Evolutionary conservation across 164 flowering plant species (phyloP), one percentile per base, ranked within the genome.

Genomic region (Vitis labrusca): DNA sequence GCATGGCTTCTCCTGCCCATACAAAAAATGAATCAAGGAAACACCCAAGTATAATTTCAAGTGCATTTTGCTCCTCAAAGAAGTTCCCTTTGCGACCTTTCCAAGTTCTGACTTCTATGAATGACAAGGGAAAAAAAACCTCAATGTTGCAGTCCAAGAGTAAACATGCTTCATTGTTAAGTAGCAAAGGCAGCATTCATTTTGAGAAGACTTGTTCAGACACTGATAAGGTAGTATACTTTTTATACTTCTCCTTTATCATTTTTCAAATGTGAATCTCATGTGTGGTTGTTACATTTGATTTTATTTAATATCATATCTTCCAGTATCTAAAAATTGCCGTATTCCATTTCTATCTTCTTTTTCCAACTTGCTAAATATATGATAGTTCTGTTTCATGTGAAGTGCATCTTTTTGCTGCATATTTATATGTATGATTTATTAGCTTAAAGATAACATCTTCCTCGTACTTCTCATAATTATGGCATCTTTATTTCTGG

Each of bases 31-130:
- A 77, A 74, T 66, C 71, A 49, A 85, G 84, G 66, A 91, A 85
- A 73, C 98, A 91, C 58, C 95, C 93, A 5, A 91, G 90, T 67
- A 79, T 91, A 65, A 89, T 89, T 69, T 84, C 94, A 67, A 89
- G 86, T 73, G 78, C 97, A 50, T 93, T 91, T 72, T 93, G 98
- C 81, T 93, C 98, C 68, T 85, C 98, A 5, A 89, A 79, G 67
- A 91, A 85, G 56, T 83, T 93, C 65, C 85, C 90, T 48, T 76
- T 88, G 67, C 82, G 85, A 66, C 82, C 85, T 67, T 74, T 90
- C 70, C 92, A 88, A 70, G 81, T 86, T 74, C 80, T 87, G 16
- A 77, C 83, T 72, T 71, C 85, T 53, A 77, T 68, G 32, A 84
- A 79, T 67, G 85, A 81, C 59, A 70, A 76, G n/a, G 81, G 80